Evolutionary conservation across 1,284 basidiomycete genomes (phyloP).

Genomic region (Neolentinus lepideus): DNA sequence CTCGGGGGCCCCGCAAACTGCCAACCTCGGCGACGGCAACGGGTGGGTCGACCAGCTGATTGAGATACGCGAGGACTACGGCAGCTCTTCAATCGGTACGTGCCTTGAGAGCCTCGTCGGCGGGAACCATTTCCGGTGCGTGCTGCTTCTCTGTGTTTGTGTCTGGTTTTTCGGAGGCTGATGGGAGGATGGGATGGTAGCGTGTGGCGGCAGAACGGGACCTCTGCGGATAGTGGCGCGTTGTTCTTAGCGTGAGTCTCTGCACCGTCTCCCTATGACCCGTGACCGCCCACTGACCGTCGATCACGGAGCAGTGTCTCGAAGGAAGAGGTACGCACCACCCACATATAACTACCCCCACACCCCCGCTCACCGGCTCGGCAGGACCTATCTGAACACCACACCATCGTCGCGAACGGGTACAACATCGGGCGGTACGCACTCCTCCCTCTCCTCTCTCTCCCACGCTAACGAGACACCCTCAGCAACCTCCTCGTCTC

Average conservation of each 20-base stretch:
- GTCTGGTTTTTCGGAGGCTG: background rate
- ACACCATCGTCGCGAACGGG: conserved; percentile 47
- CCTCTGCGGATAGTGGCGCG: conserved; percentile 46
- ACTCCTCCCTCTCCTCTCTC: background rate
- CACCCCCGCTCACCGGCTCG: too few species aligned
- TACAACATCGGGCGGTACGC: conserved; percentile 43
- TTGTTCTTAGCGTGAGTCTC: conserved; percentile 65
- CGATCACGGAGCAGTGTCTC: conserved; percentile 37
- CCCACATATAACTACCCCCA: too few species aligned
- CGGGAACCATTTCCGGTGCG: conserved; percentile 59
- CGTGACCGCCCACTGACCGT: too few species aligned
- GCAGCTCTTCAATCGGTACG: conserved; percentile 47
- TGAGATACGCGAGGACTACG: conserved; percentile 62
- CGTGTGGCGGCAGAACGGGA: conserved; percentile 70
- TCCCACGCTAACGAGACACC: background rate
- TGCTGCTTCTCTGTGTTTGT: conserved; percentile 38
- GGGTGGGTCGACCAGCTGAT: conserved; percentile 52
- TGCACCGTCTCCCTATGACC: too few species aligned
- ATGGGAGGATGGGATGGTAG: conserved; percentile 21
- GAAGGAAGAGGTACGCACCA: conserved; percentile 41
- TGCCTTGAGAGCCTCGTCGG: conserved; percentile 58
- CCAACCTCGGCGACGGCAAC: conserved; percentile 67
- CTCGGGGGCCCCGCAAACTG: conserved; percentile 52
- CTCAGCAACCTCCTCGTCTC: conserved; percentile 36
- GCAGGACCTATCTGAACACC: conserved; percentile 32